These are phyloP conservation scores for Excoecaria cochinchinensis DNA, from an alignment of 345 rosid species.

Conservation along the genomic window DNA sequence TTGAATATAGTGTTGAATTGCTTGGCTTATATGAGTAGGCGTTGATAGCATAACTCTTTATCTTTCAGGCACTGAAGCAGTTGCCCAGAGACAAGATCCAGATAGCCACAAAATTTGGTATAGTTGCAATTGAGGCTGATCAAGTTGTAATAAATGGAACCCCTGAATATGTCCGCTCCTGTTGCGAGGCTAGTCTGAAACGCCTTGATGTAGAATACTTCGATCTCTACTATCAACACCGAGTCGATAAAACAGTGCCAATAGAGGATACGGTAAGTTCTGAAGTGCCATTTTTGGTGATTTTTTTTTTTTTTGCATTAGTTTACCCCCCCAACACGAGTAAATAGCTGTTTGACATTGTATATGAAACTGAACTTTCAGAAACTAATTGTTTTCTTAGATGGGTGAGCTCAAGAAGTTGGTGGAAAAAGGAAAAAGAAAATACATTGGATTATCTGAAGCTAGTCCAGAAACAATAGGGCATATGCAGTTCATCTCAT, in stretches of 20 bases:
- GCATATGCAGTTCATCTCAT: slow-evolving; percentile 21
- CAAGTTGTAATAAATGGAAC: background rate
- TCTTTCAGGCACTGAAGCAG: slow-evolving; percentile 32
- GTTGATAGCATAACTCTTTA: background rate
- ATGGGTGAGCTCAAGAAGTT: slow-evolving; percentile 22
- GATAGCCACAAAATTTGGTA: slow-evolving; percentile 40
- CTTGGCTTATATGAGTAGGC: background rate
- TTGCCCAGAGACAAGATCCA: slow-evolving; percentile 35
- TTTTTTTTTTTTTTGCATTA: too few species aligned
- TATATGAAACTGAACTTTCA: slow-evolving; percentile 17
- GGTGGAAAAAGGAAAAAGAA: slow-evolving; percentile 20
- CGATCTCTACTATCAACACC: slow-evolving; percentile 27
- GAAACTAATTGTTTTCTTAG: slow-evolving; percentile 11
- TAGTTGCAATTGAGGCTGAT: background rate
- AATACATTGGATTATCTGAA: slow-evolving; percentile 25
- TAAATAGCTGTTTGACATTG: slow-evolving; percentile 9
- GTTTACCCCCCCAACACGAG: background rate
- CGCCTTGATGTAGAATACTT: slow-evolving; percentile 20
- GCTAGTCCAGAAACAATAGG: slow-evolving; percentile 24
- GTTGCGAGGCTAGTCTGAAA: slow-evolving; percentile 22
- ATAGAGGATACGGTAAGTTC: slow-evolving; percentile 25
- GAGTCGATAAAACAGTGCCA: slow-evolving; percentile 16
- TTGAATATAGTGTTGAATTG: background rate
- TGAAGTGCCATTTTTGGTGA: too few species aligned
- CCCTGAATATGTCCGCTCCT: slow-evolving; percentile 13